Evolutionary conservation across 2,329 filamentous ascomycete species (phyloP).

Genomic region (Penicillium freii): DNA sequence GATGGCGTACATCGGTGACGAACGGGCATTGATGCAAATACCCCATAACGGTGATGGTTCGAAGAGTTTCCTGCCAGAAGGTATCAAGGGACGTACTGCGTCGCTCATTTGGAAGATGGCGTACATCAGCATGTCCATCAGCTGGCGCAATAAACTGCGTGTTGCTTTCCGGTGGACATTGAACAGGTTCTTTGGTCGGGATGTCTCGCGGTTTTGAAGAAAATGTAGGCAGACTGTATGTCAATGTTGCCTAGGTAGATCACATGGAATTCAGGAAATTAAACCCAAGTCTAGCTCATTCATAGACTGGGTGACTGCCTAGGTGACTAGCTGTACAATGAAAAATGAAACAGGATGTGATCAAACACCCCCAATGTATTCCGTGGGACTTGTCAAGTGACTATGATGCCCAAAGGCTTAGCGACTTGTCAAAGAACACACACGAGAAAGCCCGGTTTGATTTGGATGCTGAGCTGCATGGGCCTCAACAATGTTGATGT

Average conservation of each 20-base stretch:
- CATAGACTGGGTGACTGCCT: neutral
- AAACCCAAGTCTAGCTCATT: neutral
- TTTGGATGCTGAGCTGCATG: neutral
- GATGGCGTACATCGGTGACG: constrained; percentile 59
- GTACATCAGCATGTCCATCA: constrained; percentile 48
- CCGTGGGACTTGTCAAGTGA: neutral
- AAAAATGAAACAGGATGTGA: neutral
- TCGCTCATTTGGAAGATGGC: constrained; percentile 47
- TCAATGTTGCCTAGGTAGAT: neutral
- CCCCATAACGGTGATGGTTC: constrained; percentile 28
- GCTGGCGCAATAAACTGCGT: constrained; percentile 46
- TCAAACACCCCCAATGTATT: neutral
- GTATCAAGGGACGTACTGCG: constrained; percentile 42
- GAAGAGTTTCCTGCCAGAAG: constrained; percentile 34
- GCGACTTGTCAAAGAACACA: neutral
- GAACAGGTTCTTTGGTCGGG: constrained; percentile 45
- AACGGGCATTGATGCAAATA: constrained; percentile 57
- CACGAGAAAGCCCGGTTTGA: neutral
- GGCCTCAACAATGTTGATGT: neutral
- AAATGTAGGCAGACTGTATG: neutral
- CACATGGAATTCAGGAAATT: neutral
- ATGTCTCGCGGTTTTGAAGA: constrained; percentile 43
- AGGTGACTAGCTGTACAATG: neutral
- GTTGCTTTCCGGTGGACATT: constrained; percentile 44
- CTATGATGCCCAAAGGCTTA: neutral